Evolutionary conservation across 345 rosid genomes (phyloP), one percentile per base, ranked within the genome.

Genomic region (Erodium maritimum): DNA sequence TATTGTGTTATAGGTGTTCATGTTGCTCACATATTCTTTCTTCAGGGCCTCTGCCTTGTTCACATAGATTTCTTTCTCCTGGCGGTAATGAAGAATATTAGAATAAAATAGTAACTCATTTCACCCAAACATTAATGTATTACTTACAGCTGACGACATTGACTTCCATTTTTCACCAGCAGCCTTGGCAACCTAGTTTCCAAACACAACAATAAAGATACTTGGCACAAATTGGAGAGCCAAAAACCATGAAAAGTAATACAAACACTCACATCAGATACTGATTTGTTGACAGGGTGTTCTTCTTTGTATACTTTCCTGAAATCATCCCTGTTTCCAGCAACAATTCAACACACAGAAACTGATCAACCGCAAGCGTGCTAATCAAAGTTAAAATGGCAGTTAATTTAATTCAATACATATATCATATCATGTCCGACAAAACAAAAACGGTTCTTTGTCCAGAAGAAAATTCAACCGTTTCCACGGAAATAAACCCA

Each of bases 41-140:
- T 71, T 71, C 29, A 70, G 34, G 53, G 66, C 66, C 24, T 71
- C 75, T 42, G 75, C 75, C 45, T 61, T 66, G n/a, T 70, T 29
- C 5, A 57, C 67, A 51, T 11, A 71, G 19, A 70, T 70, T 42
- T 63, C 70, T 45, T 71, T 71, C 58, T 71, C 75, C 75, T 71
- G 42, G 10, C 25, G 46, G 20, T 3, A 19, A 19, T 16, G 3
- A 46, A 25, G 3, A 46, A 25, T 25, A 25, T 25, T 25, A 25
- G 33, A 25, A 25, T 25, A 7, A 25, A 25, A 3, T 25, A 25
- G 7, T 25, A 25, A 7, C 33, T 25, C 33, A 25, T 25, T 25
- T 25, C 33, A 25, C 33, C 33, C 3, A 25, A 25, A 25, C 7
- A 25, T 25, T 7, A 25, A 7, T 7, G 7, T 25, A 25, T 46